Conservation (phyloP, 2,329 filamentous ascomycete genomes). For the Phoma sp. region DNA sequence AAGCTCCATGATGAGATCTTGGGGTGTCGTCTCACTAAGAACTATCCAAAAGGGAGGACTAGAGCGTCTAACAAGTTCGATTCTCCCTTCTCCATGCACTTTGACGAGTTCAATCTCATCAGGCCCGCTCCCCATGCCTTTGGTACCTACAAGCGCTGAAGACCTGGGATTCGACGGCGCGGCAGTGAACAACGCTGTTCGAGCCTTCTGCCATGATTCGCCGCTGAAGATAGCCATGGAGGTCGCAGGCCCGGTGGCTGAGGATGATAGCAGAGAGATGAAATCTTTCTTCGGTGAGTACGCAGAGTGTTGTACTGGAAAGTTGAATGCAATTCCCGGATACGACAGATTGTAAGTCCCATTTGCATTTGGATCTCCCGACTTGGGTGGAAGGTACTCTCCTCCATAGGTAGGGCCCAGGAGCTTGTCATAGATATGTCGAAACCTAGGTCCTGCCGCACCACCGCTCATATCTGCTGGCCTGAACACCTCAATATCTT, state of each 20-base stretch:
- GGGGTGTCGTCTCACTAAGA: conserved; percentile 85
- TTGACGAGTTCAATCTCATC: conserved; percentile 85
- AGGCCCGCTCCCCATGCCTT: conserved; percentile 78
- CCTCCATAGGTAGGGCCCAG: conserved; percentile 93
- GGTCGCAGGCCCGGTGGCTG: conserved; percentile 74
- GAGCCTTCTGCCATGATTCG: conserved; percentile 85
- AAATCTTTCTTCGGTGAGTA: conserved; percentile 82
- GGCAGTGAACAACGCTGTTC: conserved; percentile 77
- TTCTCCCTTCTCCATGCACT: conserved; percentile 76
- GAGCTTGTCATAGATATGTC: conserved; percentile 90
- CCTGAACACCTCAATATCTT: conserved; percentile 78
- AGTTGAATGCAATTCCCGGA: conserved; percentile 91
- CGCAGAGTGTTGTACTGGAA: conserved; percentile 74
- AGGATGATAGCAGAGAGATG: conserved; percentile 81
- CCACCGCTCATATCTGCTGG: conserved; percentile 47
- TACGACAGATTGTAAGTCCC: conserved; percentile 93
- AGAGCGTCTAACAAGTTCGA: conserved; percentile 78
- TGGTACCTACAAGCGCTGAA: conserved; percentile 66
- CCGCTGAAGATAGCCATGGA: conserved; percentile 93
- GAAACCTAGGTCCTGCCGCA: conserved; percentile 72
- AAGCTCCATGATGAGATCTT: conserved; percentile 88
- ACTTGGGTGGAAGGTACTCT: conserved; percentile 77
- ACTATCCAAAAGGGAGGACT: conserved; percentile 71
- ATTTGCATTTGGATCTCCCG: conserved; percentile 56
- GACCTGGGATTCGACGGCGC: conserved; percentile 75